phyloP scores from a whole-genome alignment of 768 basidiomycete genomes.

The Mrakia hoshinonis region DNA sequence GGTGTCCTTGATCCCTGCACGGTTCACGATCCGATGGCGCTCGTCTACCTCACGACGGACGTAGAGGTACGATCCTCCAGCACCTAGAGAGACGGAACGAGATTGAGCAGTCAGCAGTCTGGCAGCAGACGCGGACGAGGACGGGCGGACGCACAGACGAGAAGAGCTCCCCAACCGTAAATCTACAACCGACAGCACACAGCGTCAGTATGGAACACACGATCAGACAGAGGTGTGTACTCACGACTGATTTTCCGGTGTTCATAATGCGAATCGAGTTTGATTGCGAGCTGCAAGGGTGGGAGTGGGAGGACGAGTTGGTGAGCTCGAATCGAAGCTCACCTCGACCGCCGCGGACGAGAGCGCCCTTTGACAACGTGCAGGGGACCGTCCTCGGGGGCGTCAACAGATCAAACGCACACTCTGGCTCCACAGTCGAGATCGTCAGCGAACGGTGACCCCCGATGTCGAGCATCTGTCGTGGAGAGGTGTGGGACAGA shows the following conservation, averaged over 20 bases:
- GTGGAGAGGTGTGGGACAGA: no score
- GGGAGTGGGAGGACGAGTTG: background rate
- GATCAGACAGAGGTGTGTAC: background rate
- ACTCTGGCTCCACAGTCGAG: no score
- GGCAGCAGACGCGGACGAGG: background rate
- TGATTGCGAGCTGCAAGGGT: background rate
- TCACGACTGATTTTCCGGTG: constrained; percentile 8
- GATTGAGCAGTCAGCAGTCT: background rate
- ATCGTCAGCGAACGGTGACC: no score
- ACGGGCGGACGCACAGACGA: background rate
- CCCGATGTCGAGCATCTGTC: no score
- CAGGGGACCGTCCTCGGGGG: no score
- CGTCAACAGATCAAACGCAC: no score
- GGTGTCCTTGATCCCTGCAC: background rate
- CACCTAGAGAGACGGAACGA: background rate
- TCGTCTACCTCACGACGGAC: background rate
- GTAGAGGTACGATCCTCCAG: constrained; percentile 6
- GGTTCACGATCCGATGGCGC: background rate
- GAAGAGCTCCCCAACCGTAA: background rate
- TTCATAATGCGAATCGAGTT: background rate
- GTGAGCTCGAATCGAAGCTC: no score
- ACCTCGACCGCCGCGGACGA: no score
- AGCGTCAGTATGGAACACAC: background rate
- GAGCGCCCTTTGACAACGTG: no score
- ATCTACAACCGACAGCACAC: background rate